Percentiles rank a stretch among this genome's conserved stretches.
These are phyloP conservation scores for Omphalea diandra DNA, from an alignment of 441 rosid species.

Conservation along the genomic window DNA sequence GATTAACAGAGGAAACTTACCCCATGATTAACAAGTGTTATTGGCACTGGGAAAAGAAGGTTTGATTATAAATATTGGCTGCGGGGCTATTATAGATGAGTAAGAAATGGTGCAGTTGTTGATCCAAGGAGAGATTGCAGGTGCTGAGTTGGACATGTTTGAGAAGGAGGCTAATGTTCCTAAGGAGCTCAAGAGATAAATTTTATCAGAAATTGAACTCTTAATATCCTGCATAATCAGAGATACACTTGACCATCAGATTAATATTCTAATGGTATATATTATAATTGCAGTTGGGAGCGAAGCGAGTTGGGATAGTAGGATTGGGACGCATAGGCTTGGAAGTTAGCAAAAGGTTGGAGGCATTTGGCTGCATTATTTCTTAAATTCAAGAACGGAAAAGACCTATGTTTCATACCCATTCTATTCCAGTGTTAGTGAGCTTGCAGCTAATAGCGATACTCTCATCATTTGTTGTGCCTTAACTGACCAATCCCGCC, in stretches of 20 bases:
- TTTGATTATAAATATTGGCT: not conserved
- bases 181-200: not conserved
- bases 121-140: not conserved
- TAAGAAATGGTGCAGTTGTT: not conserved
- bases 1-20: not conserved
- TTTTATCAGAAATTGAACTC: no score
- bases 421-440: conserved; percentile 37
- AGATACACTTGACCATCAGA: no score
- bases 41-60: not conserved
- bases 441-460: conserved; percentile 48
- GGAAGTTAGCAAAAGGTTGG: conserved; percentile 50
- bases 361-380: conserved; percentile 45
- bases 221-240: no score
- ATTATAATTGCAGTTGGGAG: conserved; percentile 40
- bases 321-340: conserved; percentile 53
- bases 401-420: conserved; percentile 29
- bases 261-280: no score
- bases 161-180: conserved; percentile 8
- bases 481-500: conserved; percentile 40
- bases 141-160: conserved; percentile 2
- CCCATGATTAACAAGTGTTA: not conserved
- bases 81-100: not conserved
- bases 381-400: conserved; percentile 47
- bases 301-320: conserved; percentile 54
- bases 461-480: conserved; percentile 48